These are phyloP conservation scores for Ceratobasidium sp. DNA, from an alignment of 1,284 basidiomycete genomes.

Conservation along the genomic window DNA sequence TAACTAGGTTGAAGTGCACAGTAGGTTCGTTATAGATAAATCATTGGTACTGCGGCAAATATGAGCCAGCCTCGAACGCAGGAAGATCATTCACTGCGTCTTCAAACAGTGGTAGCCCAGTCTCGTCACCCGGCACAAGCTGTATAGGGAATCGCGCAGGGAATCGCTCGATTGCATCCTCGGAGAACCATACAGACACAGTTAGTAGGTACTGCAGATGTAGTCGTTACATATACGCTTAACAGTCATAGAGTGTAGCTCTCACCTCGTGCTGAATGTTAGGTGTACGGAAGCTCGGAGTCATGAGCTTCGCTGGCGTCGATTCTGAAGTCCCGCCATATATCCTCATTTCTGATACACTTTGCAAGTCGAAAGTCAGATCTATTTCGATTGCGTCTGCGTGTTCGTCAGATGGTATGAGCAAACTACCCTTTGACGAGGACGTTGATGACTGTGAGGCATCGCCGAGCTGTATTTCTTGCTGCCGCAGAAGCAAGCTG, in stretches of 20 bases:
- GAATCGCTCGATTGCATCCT: conserved; percentile 2
- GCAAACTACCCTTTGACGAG: neutral
- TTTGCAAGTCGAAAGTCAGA: conserved; percentile 20
- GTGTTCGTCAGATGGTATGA: conserved; percentile 8
- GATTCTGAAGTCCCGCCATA: neutral
- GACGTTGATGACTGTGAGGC: neutral
- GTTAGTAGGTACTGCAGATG: conserved; percentile 9
- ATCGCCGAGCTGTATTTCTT: conserved; percentile 3
- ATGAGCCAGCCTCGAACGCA: too few relatives aligned
- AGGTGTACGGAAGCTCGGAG: conserved; percentile 37
- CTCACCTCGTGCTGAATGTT: conserved; percentile 36
- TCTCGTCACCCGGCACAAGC: conserved; percentile 24
- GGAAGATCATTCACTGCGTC: conserved; percentile 13
- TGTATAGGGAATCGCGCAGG: conserved; percentile 24
- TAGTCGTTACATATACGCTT: neutral
- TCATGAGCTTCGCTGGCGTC: neutral
- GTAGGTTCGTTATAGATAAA: too few relatives aligned
- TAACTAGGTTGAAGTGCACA: too few relatives aligned
- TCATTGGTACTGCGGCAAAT: too few relatives aligned
- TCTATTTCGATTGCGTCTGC: conserved; percentile 18
- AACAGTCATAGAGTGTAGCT: neutral
- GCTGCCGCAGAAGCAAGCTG: conserved; percentile 1
- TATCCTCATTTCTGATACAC: neutral
- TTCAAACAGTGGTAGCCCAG: conserved; percentile 6
- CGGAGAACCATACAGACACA: conserved; percentile 14